A percentile compares a stretch with the other conserved stretches of the same genome.
phyloP scores from a whole-genome alignment of 1,284 basidiomycete species.

The Cryptococcus hybrid region DNA sequence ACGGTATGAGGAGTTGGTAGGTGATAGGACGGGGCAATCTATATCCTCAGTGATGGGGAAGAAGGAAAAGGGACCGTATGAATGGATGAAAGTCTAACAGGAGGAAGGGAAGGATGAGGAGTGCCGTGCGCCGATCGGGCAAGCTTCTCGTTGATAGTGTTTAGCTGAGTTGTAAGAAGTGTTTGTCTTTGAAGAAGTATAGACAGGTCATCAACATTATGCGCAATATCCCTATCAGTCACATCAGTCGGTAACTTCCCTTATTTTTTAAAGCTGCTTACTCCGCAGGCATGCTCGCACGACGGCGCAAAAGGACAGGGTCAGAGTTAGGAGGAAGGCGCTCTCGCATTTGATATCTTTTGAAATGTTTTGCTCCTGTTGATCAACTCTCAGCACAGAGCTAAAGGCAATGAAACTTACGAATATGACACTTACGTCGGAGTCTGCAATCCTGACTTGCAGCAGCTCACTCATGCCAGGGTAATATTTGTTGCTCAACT shows the following conservation, averaged over 20 bases:
- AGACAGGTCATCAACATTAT: constrained; percentile 1
- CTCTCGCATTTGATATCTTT: constrained; percentile 6
- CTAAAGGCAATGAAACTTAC: neutral
- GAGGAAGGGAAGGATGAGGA: neutral
- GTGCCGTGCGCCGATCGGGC: neutral
- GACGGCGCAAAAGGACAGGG: neutral
- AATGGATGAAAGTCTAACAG: neutral
- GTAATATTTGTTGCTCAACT: constrained; percentile 30
- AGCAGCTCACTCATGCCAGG: constrained; percentile 25
- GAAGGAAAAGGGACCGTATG: neutral
- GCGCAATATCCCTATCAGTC: neutral
- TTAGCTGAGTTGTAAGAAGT: constrained; percentile 7
- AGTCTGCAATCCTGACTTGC: constrained; percentile 41
- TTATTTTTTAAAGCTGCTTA: neutral
- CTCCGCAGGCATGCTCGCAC: constrained; percentile 7
- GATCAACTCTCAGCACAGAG: neutral
- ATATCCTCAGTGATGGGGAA: neutral
- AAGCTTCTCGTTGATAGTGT: constrained; percentile 8
- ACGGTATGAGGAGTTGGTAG: neutral
- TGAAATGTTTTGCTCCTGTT: constrained; percentile 29
- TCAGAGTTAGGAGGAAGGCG: neutral
- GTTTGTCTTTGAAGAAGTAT: constrained; percentile 7
- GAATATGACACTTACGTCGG: constrained; percentile 25
- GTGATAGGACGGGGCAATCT: neutral
- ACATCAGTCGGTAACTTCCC: neutral